Evolutionary conservation across 371 early-diverging fungal species (phyloP).

Genomic region (Lichtheimia hyalospora): DNA sequence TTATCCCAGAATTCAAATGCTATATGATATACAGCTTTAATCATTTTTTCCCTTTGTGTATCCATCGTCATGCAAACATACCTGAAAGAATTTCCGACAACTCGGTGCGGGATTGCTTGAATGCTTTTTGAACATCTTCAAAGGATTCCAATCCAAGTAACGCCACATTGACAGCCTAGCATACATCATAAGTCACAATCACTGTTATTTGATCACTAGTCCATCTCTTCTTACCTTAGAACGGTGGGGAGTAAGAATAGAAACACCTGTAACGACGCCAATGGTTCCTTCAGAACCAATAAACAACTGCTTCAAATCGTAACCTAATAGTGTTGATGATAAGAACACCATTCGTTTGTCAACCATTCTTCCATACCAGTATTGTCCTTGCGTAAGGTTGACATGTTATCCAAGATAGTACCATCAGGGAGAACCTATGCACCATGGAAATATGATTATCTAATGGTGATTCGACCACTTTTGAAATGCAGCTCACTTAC

Average conservation of each 20-base stretch:
- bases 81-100: constrained; percentile 91
- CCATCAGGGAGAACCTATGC: constrained; percentile 81
- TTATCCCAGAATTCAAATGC: constrained; percentile 97
- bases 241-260: constrained; percentile 63
- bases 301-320: constrained; percentile 92
- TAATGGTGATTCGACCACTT: constrained; percentile 1
- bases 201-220: not conserved
- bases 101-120: constrained; percentile 72
- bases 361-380: constrained; percentile 36
- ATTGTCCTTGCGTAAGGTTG: constrained; percentile 80
- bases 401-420: constrained; percentile 76
- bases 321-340: constrained; percentile 45
- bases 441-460: constrained; percentile 6
- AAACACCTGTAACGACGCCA: constrained; percentile 87
- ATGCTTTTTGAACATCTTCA: constrained; percentile 79
- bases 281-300: constrained; percentile 94
- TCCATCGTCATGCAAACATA: constrained; percentile 12
- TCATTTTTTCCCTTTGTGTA: too few relatives aligned
- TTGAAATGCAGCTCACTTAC: constrained; percentile 30
- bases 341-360: not conserved
- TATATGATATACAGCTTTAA: constrained; percentile 1
- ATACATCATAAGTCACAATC: not conserved
- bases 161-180: constrained; percentile 73
- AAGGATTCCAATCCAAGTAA: constrained; percentile 77
- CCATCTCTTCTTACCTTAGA: constrained; percentile 23